Evolutionary conservation across 2,329 filamentous ascomycete species (phyloP), one percentile per base, ranked within the genome.

Genomic region (Paramyrothecium sp.): DNA sequence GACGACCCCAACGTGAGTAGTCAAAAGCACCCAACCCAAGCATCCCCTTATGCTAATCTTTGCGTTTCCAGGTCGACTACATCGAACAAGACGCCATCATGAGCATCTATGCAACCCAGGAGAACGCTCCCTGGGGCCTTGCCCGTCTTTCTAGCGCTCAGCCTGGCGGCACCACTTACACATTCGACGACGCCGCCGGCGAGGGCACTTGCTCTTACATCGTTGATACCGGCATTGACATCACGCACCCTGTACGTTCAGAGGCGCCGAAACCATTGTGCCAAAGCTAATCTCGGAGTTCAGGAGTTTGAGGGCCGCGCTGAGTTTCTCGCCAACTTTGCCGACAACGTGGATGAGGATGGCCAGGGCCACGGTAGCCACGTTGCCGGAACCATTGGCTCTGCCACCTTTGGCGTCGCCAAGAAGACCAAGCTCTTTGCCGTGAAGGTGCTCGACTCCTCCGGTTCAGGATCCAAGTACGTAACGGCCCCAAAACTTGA

Each of bases 401-500:
- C 71, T 20, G 67, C 51, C 47, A 75, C 65, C 38, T 79, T 75
- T 56, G 78, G 79, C 59, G 76, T 81, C 2, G 76, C 77, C 62
- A 68, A 68, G 64, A 68, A 68, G 60, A 64, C 58, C 30, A 72
- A 75, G 56, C 71, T 86, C 49, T 70, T 86, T 54, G 82, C 78
- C 41, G 83, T 88, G 72, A 88, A 88, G 77, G 84, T 88, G 8
- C 75, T 85, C 20, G 78, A 78, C 57, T 78, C 59, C 46, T 20
- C 63, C 12, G 72, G 71, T 38, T 54, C 54, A 4, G 71, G 71
- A 23, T 34, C 30, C 51, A 53, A 53, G 51, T 53, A 41, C 30
- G 51, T 53, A n/a, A 30, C 13, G 11, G n/a, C n/a, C 12, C 19
- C 20, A 7, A 7, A 13, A 3, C 19, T 16, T 11, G n/a, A 20